These are phyloP conservation scores for Rosa rugosa DNA, from an alignment of 306 rosid species.

Conservation along the genomic window DNA sequence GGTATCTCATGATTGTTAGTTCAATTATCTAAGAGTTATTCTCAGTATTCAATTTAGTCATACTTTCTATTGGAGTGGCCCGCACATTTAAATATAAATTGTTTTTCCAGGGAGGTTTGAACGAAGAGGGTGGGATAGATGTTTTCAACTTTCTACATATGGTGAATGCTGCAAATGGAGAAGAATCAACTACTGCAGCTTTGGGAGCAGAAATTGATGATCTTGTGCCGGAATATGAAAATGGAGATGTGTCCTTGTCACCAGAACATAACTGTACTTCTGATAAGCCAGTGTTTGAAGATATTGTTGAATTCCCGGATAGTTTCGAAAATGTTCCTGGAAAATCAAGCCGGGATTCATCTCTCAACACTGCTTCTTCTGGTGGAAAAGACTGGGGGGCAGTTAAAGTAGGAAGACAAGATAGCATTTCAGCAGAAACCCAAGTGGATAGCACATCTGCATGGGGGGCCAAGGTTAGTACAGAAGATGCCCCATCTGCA, in stretches of 20 bases:
- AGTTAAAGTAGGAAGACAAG: not conserved
- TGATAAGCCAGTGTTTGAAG: slow-evolving; percentile 77
- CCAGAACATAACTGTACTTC: slow-evolving; percentile 53
- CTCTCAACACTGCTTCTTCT: slow-evolving; percentile 12
- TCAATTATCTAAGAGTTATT: not conserved
- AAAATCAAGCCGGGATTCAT: slow-evolving; percentile 38
- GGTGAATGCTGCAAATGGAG: slow-evolving; percentile 55
- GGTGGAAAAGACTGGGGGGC: slow-evolving; percentile 26
- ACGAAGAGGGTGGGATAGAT: slow-evolving; percentile 59
- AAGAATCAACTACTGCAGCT: slow-evolving; percentile 57
- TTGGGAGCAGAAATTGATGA: slow-evolving; percentile 81
- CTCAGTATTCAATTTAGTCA: slow-evolving; percentile 12
- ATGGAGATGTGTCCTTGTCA: slow-evolving; percentile 45
- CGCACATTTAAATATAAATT: slow-evolving; percentile 14
- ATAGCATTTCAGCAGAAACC: slow-evolving; percentile 3
- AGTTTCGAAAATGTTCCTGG: slow-evolving; percentile 23
- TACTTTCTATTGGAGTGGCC: slow-evolving; percentile 14
- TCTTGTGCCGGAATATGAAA: slow-evolving; percentile 51
- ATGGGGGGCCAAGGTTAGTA: not conserved
- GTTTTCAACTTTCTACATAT: slow-evolving; percentile 69
- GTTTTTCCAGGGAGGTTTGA: slow-evolving; percentile 52
- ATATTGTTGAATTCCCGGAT: slow-evolving; percentile 40
- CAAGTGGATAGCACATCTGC: slow-evolving; percentile 1
- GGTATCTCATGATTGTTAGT: slow-evolving; percentile 39
- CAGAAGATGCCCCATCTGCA: slow-evolving; percentile 1